These are phyloP conservation scores for Erigeron canadensis DNA, from an alignment of 129 eudicot species.

Conservation along the genomic window DNA sequence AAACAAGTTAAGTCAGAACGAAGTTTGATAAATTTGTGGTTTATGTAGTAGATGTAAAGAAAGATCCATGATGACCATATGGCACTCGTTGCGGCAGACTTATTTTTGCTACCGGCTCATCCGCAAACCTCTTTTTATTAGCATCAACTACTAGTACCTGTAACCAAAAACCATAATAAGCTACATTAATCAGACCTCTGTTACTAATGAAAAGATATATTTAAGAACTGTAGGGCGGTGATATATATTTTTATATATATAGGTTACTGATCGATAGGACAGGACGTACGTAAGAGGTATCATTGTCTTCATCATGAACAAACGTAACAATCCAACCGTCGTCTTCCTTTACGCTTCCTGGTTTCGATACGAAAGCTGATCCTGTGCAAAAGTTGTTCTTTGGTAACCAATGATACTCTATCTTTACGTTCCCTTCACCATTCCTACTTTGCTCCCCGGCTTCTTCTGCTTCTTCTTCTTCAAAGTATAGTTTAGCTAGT, in stretches of 20 bases:
- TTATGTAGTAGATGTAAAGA: constrained; percentile 13
- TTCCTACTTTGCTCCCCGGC: not conserved
- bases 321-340: constrained; percentile 56
- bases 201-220: not conserved
- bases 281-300: constrained; percentile 27
- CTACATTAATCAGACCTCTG: not conserved
- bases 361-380: constrained; percentile 40
- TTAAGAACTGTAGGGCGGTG: no score
- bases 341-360: constrained; percentile 39
- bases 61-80: constrained; percentile 56
- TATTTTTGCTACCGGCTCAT: constrained; percentile 36
- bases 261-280: not conserved
- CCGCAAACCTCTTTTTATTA: constrained; percentile 31
- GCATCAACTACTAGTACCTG: constrained; percentile 52
- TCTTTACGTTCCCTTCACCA: constrained; percentile 21
- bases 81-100: constrained; percentile 46
- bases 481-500: constrained; percentile 50
- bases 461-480: constrained; percentile 38
- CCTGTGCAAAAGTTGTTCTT: constrained; percentile 46
- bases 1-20: not conserved
- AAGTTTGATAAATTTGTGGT: not conserved
- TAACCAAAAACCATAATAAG: not conserved
- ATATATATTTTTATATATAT: no score
- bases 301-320: constrained; percentile 47
- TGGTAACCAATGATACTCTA: constrained; percentile 44